Base-by-base conservation (phyloP, 1,139 yeast species). In the Blastobotrys capitulatus region DNA sequence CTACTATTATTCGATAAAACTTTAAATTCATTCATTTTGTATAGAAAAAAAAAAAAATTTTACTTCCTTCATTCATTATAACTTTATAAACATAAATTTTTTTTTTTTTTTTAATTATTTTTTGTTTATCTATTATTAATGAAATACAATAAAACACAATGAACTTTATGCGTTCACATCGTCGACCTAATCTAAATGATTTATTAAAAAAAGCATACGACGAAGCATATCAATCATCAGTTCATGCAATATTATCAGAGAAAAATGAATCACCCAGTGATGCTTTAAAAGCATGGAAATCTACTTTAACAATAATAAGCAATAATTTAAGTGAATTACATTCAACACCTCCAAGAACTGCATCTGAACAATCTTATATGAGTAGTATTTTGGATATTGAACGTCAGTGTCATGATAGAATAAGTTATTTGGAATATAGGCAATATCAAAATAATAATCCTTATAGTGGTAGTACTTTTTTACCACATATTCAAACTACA, bases 321-420 rank as follows among this genome's bases (percentile, higher is more conserved):
- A 46, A 55, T 35, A 59, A 64, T 36, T 54, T 67, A 57, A 61
- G 62, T 47, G 54, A 47, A 39, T 53, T 67, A 32, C 63, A 64
- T 31, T 60, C 61, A 40, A 49, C 59, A 6, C 60, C 66, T 8
- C 65, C 67, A n/a, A 54, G 57, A 34, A 55, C 61, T 10, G 58
- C 60, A n/a, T 58, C 59, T 27, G 70, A 67, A 47, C 63, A 64
- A 50, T 57, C 62, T 29, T 55, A 67, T 47, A 58, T 66, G 59
- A 56, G 66, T 37, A 63, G 66, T 42, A 60, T 67, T 48, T 54
- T 60, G 52, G 70, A 67, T 51, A 64, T 67, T 38, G 70, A 67
- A 54, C 61, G 67, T 38, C 71, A 67, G 54, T 67, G 71, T 54
- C 62, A 60, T 40, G 71, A 67, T 47, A 56, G 71, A 25, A 67